Base-by-base conservation (phyloP, 1,284 basidiomycete species). In the Tremellales sp. region DNA sequence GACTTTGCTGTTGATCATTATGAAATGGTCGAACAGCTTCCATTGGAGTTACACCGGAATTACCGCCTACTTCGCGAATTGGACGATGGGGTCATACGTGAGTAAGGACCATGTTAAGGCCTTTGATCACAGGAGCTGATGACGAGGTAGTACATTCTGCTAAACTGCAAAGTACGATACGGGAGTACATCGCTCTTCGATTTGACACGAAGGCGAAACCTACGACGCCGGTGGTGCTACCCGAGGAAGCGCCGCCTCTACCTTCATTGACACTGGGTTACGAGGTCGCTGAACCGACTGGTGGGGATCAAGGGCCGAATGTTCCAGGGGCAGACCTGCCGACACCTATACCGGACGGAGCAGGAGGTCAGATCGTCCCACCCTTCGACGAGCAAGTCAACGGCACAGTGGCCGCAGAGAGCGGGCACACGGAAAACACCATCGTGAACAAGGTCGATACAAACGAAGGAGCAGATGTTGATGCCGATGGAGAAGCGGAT, bases 1-100 rank as follows among this genome's bases (percentile, higher is more conserved):
- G 76, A 81, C 22, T 82, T 90, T 65, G 80, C 82, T 54, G 86
- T 87, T 60, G 86, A 89, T 54, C 82, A 87, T 60, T 84, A 83
- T 67, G 87, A 89, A 80, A 81, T 86, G 46, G 81, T 91, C 47
- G 90, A 93, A 61, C 89, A 92, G 69, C 73, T 94, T 4, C 90
- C 91, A 2, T 75, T 93, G 51, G 87, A 87, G 46, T 70, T 94
- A 46, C 85, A 89, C 63, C 79, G 91, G 33, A 85, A 87, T 51
- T 86, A 85, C 69, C 78, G 82, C 21, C 76, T 94, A 29, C 79
- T 92, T 64, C 77, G 80, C n/a, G 89, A 94, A 70, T 75, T 92
- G 25, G 91, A 94, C 60, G 78, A 82, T 53, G 86, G 89, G 65
- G 79, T 82, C 46, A 71, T 80, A 45, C 75, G 87, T 87, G 58